Conservation (phyloP, 1,284 basidiomycete species). For the Cryptococcus sp. region DNA sequence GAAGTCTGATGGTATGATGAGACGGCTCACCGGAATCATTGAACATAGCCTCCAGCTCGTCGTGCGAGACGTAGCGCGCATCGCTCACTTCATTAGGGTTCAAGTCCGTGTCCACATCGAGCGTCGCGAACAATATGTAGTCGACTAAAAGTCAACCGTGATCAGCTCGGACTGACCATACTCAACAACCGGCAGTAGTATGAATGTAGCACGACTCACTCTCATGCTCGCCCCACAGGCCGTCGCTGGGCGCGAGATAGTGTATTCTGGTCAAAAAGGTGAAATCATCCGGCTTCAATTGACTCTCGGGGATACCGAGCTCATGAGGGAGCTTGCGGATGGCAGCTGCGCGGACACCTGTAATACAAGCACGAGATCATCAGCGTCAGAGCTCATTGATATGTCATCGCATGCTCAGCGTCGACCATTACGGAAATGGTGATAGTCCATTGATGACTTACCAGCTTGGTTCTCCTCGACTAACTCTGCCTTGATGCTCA, state of each 20-base stretch:
- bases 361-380: not conserved
- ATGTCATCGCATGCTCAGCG: not conserved
- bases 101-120: slow-evolving; percentile 78
- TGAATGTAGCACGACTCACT: slow-evolving; percentile 60
- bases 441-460: slow-evolving; percentile 10
- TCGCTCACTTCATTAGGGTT: slow-evolving; percentile 93
- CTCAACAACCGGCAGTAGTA: not conserved
- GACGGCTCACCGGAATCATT: slow-evolving; percentile 66
- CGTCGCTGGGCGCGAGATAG: slow-evolving; percentile 91
- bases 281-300: slow-evolving; percentile 78
- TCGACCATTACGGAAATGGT: not conserved
- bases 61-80: slow-evolving; percentile 86
- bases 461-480: slow-evolving; percentile 75
- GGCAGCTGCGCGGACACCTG: slow-evolving; percentile 78
- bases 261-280: slow-evolving; percentile 96
- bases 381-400: not conserved
- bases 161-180: slow-evolving; percentile 1
- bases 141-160: slow-evolving; percentile 68
- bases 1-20: not conserved
- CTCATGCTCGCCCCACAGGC: slow-evolving; percentile 98
- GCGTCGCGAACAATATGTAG: slow-evolving; percentile 94
- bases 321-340: slow-evolving; percentile 96
- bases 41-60: slow-evolving; percentile 89
- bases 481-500: slow-evolving; percentile 75
- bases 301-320: slow-evolving; percentile 77